Evolutionary conservation across 305 asterid genomes (phyloP).

Genomic region (Fraxinus latifolia): DNA sequence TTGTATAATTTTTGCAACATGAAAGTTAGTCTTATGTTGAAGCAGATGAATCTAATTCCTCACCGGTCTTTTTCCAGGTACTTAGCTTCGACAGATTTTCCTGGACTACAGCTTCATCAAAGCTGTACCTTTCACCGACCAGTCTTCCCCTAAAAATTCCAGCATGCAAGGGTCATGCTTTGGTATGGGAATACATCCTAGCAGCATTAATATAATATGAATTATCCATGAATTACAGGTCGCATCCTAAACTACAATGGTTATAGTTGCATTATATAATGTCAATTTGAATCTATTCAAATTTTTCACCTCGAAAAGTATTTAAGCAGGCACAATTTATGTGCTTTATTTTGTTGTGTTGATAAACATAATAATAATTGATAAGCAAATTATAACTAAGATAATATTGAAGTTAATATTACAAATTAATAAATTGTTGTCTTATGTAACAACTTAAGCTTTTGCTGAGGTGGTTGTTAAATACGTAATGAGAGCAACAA

Average conservation of each 20-base stretch:
- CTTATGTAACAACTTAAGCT: not conserved
- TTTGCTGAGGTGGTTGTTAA: not conserved
- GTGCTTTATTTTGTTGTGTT: not conserved
- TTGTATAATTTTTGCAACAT: conserved; percentile 14
- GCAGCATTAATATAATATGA: conserved; percentile 10
- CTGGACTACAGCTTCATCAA: conserved; percentile 85
- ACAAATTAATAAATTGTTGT: not conserved
- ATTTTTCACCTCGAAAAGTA: not conserved
- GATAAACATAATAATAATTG: not conserved
- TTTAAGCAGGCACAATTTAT: not conserved
- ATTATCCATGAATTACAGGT: conserved; percentile 13
- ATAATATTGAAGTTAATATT: not conserved
- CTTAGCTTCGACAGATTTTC: conserved; percentile 76
- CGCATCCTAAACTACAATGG: conserved; percentile 10
- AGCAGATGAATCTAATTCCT: conserved; percentile 14
- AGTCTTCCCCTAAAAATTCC: conserved; percentile 88
- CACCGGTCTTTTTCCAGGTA: conserved; percentile 48
- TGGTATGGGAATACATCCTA: conserved; percentile 50
- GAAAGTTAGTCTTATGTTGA: conserved; percentile 8
- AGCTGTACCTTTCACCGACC: conserved; percentile 86
- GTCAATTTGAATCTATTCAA: not conserved
- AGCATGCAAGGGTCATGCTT: conserved; percentile 95
- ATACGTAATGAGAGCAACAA: not conserved
- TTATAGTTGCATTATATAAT: not conserved
- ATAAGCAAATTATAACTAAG: conserved; percentile 3